Conservation (phyloP, 257 asterid genomes). For the Solanum appendiculatum region DNA sequence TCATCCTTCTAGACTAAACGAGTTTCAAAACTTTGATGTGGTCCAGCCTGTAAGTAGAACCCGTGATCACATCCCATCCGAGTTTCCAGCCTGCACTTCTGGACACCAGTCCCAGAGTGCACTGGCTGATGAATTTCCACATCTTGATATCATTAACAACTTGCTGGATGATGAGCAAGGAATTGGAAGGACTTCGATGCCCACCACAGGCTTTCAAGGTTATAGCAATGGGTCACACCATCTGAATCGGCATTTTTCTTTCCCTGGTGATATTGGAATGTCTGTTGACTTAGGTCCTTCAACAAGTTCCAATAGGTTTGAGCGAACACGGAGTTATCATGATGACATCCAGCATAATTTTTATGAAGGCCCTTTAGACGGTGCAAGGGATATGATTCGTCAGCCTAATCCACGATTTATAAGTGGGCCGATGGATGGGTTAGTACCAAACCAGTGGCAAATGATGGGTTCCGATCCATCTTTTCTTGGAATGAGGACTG, state of each 20-base stretch:
- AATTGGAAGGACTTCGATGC: slow-evolving; percentile 21
- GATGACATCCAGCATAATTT: slow-evolving; percentile 43
- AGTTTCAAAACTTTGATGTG: slow-evolving; percentile 31
- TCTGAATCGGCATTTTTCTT: slow-evolving; percentile 44
- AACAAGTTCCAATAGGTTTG: slow-evolving; percentile 40
- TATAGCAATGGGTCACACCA: slow-evolving; percentile 40
- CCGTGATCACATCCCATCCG: slow-evolving; percentile 42
- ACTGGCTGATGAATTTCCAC: slow-evolving; percentile 41
- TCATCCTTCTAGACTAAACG: slow-evolving; percentile 23
- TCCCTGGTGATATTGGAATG: slow-evolving; percentile 49
- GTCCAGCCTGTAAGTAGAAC: slow-evolving; percentile 34
- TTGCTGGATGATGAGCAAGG: slow-evolving; percentile 77
- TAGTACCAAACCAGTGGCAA: slow-evolving; percentile 57
- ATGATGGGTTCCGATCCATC: slow-evolving; percentile 48
- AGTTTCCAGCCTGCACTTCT: slow-evolving; percentile 48
- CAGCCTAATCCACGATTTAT: slow-evolving; percentile 27
- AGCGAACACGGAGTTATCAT: slow-evolving; percentile 38
- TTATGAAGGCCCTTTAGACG: slow-evolving; percentile 29
- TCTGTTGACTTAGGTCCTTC: slow-evolving; percentile 31
- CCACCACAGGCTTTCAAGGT: slow-evolving; percentile 29
- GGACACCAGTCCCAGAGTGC: slow-evolving; percentile 36
- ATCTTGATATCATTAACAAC: slow-evolving; percentile 71
- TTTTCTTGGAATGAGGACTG: slow-evolving; percentile 22
- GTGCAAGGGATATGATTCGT: slow-evolving; percentile 41
- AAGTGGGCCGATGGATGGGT: slow-evolving; percentile 52